A percentile compares a stretch with the other conserved stretches of the same genome.
phyloP scores from a whole-genome alignment of 2,329 filamentous ascomycete species.

The Pyrenophora graminea region DNA sequence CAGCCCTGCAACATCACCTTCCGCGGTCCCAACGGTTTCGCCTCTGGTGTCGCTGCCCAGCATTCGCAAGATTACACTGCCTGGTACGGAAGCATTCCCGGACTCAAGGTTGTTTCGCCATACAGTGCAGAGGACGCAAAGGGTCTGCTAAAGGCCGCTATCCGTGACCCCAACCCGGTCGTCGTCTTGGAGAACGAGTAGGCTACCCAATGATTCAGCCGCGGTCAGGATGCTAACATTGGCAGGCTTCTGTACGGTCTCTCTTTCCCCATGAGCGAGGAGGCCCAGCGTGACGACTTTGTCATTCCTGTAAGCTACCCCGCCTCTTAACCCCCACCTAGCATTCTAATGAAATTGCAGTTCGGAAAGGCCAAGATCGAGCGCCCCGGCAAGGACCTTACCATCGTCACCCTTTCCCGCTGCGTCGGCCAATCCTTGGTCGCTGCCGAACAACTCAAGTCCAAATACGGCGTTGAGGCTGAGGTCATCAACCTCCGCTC shows the following conservation, averaged over 20 bases:
- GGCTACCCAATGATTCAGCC: conserved; percentile 7
- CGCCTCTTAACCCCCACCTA: background rate
- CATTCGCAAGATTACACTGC: conserved; percentile 99
- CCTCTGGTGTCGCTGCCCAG: conserved; percentile 91
- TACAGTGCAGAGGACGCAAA: conserved; percentile 99
- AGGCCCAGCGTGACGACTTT: conserved; percentile 93
- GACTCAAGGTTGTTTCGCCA: conserved; percentile 93
- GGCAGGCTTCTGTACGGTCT: conserved; percentile 82
- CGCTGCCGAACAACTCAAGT: conserved; percentile 89
- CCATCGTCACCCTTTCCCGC: conserved; percentile 91
- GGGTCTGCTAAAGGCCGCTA: conserved; percentile 95
- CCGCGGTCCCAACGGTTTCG: conserved; percentile 98
- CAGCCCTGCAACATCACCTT: conserved; percentile 99
- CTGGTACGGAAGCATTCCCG: conserved; percentile 98
- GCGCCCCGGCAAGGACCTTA: conserved; percentile 92
- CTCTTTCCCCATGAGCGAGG: conserved; percentile 95
- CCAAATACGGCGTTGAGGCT: conserved; percentile 92
- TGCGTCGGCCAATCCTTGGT: conserved; percentile 90
- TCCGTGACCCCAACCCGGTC: conserved; percentile 97
- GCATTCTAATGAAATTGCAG: conserved; percentile 35
- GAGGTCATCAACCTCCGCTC: conserved; percentile 99
- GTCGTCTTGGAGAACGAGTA: conserved; percentile 65
- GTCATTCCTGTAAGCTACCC: conserved; percentile 69
- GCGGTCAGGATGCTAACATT: conserved; percentile 14
- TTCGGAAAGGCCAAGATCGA: conserved; percentile 99